Base-by-base conservation (phyloP, 768 basidiomycete species). In the Cystobasidium onofrii region DNA sequence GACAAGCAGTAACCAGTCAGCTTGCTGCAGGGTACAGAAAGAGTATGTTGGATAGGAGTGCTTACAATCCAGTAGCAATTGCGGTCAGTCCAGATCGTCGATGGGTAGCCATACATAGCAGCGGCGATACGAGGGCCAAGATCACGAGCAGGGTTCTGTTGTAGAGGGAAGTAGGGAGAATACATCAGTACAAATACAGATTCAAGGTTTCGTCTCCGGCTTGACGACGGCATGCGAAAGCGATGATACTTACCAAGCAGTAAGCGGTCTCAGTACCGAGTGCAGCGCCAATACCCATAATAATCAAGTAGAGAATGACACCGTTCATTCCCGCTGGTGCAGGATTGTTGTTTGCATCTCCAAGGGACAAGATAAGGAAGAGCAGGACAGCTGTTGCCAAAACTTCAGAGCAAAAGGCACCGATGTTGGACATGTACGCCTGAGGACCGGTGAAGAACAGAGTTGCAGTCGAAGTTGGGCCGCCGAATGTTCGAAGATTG, bases 1-100 rank as follows among this genome's bases (percentile, higher is more conserved):
- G 86, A 86, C 88, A 89, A 90, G n/a, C n/a, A n/a, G n/a, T n/a
- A n/a, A n/a, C n/a, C 41, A 90, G 74, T 88, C 27, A n/a, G 52
- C 52, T 20, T 54, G 52, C 4, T n/a, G 52, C 6, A 54, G 27
- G 18, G 4, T 54, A 20, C 20, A 54, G 52, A n/a, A 7, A 7
- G n/a, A 7, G 52, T 29, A 10, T n/a, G 10, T 6, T n/a, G 18
- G n/a, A n/a, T 10, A 20, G 18, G n/a, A 29, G 10, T 7, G n/a
- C 52, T 54, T 29, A 54, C 52, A 60, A 60, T 25, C 2, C 88
- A 90, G 77, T 89, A 90, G 73, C 89, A 88, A 77, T 83, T 85
- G 76, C 80, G 78, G 69, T 77, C 81, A 39, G 77, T 67, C 70
- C 80, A 78, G 10, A 79, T 77, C 17, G 25, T n/a, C 44, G 39